Percentiles rank a stretch among this genome's conserved stretches.
Evolutionary conservation across 495 filamentous ascomycete species (phyloP).

Genomic region (Bombardia bombarda): DNA sequence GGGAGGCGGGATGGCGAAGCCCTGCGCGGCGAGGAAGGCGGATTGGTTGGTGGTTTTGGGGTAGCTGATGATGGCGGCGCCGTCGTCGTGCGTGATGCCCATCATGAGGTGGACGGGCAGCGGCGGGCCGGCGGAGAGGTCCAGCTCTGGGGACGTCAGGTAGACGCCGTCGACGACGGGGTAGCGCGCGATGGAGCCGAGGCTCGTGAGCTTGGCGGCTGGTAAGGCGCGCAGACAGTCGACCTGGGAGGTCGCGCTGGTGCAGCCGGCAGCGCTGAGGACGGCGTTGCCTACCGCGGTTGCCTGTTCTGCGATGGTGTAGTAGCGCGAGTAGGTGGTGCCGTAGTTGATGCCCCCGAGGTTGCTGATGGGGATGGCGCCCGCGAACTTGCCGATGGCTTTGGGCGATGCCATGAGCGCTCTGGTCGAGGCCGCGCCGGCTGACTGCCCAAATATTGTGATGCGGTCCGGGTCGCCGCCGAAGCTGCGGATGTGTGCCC

Average conservation of each 20-base stretch:
- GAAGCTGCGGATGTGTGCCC: slow-evolving; percentile 50
- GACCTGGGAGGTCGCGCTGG: slow-evolving; percentile 30
- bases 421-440: slow-evolving; percentile 45
- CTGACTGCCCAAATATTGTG: slow-evolving; percentile 49
- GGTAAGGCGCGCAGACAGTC: slow-evolving; percentile 39
- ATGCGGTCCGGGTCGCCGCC: slow-evolving; percentile 54
- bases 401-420: slow-evolving; percentile 46
- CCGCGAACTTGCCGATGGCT: slow-evolving; percentile 39
- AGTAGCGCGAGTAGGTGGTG: slow-evolving; percentile 38
- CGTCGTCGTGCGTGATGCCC: slow-evolving; percentile 43
- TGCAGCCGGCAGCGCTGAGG: slow-evolving; percentile 33
- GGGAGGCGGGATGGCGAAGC: slow-evolving; percentile 26
- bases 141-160: slow-evolving; percentile 26
- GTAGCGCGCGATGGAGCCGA: slow-evolving; percentile 27
- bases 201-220: slow-evolving; percentile 19
- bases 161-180: slow-evolving; percentile 42
- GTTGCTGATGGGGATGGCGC: slow-evolving; percentile 42
- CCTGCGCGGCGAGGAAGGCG: slow-evolving; percentile 29
- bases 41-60: slow-evolving; percentile 26
- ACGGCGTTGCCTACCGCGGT: slow-evolving; percentile 30
- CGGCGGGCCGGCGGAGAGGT: slow-evolving; percentile 18
- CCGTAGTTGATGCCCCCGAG: slow-evolving; percentile 40
- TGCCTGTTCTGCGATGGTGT: slow-evolving; percentile 37
- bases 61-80: slow-evolving; percentile 37
- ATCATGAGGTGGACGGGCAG: slow-evolving; percentile 33